A percentile compares a stretch with the other conserved stretches of the same genome.
Conservation (phyloP, 2,329 filamentous ascomycete genomes). For the Aureobasidium subglaciale region DNA sequence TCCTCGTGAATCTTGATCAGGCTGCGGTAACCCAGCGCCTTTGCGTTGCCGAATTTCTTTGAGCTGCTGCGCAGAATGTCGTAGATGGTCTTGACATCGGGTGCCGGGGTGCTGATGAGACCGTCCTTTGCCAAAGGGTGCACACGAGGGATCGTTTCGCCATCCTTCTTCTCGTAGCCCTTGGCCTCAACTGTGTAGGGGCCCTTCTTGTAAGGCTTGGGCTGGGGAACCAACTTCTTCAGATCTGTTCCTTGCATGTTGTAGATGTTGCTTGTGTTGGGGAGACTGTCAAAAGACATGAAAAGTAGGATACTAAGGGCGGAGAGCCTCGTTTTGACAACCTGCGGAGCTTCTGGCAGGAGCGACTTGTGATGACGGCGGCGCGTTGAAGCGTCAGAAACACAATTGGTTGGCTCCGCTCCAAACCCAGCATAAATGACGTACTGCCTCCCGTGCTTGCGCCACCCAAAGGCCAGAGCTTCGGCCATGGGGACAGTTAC, state of each 20-base stretch:
- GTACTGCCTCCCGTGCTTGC: neutral
- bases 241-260: constrained; percentile 34
- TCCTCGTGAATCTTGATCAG: constrained; percentile 73
- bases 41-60: constrained; percentile 46
- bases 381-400: neutral
- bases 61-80: constrained; percentile 69
- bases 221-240: constrained; percentile 43
- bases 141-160: constrained; percentile 78
- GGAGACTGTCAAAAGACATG: constrained; percentile 17
- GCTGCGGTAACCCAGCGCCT: constrained; percentile 57
- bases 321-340: neutral
- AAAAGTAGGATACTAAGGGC: neutral
- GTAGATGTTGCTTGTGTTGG: constrained; percentile 9
- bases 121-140: constrained; percentile 64
- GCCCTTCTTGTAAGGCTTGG: constrained; percentile 51
- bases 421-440: neutral
- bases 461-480: constrained; percentile 6
- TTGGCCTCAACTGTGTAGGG: constrained; percentile 70
- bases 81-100: constrained; percentile 68
- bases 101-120: constrained; percentile 57
- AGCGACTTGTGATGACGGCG: constrained; percentile 9
- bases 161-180: constrained; percentile 60
- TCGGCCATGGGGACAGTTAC: neutral
- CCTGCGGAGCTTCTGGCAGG: neutral
- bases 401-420: constrained; percentile 1